phyloP scores from a whole-genome alignment of 495 filamentous ascomycete genomes.

The Ascobolus immersus region DNA sequence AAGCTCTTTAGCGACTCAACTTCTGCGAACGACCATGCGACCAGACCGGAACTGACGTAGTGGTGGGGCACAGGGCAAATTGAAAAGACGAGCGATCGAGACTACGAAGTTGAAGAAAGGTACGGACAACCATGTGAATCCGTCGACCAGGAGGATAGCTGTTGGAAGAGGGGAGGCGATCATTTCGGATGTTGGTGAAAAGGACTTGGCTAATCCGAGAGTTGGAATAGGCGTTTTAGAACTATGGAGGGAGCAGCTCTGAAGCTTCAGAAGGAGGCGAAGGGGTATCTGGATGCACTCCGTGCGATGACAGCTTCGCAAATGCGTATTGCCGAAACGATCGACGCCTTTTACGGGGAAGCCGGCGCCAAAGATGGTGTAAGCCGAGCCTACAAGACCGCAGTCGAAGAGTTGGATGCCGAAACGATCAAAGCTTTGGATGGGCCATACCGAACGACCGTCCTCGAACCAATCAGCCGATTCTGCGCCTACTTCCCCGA shows the following conservation, averaged over 20 bases:
- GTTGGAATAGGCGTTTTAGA: constrained; percentile 46
- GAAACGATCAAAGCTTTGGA: constrained; percentile 96
- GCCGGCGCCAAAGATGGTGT: constrained; percentile 85
- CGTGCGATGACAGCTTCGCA: constrained; percentile 98
- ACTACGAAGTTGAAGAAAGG: constrained; percentile 96
- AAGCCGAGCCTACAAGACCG: constrained; percentile 87
- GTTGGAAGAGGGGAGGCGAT: too few relatives aligned
- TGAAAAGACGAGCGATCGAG: constrained; percentile 89
- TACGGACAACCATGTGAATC: too few relatives aligned
- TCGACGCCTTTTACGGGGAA: constrained; percentile 97
- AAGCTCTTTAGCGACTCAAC: not conserved
- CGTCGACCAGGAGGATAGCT: too few relatives aligned
- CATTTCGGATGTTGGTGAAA: too few relatives aligned
- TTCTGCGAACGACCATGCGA: not conserved
- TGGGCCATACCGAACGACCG: constrained; percentile 85
- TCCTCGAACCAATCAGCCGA: constrained; percentile 75
- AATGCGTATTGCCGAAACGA: constrained; percentile 97
- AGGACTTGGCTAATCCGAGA: not conserved
- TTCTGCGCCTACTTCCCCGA: constrained; percentile 99
- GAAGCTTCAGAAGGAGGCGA: constrained; percentile 86
- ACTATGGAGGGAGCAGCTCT: constrained; percentile 87
- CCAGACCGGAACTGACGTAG: too few relatives aligned
- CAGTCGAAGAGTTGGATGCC: constrained; percentile 86
- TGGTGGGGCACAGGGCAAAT: constrained; percentile 93
- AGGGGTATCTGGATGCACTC: constrained; percentile 85